Evolutionary conservation across 306 rosid genomes (phyloP).

Genomic region (Prunus persica): Prunus_persica_NCBIv2 NC_034010.1:27419001-27419500

Average conservation of each 20-base stretch:
- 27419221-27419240: constrained; percentile 3
- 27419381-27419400: neutral
- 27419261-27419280: constrained; percentile 4
- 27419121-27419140: constrained; percentile 13
- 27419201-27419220: neutral
- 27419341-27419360: neutral
- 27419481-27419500: constrained; percentile 75
- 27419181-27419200: constrained; percentile 24
- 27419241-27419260: neutral
- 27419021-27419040: constrained; percentile 85
- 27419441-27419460: constrained; percentile 38
- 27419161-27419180: constrained; percentile 35
- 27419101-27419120: constrained; percentile 38
- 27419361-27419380: neutral
- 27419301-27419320: neutral
- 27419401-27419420: constrained; percentile 49
- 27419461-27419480: constrained; percentile 24
- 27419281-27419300: neutral
- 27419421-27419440: constrained; percentile 55
- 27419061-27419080: constrained; percentile 50
- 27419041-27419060: constrained; percentile 65
- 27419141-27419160: constrained; percentile 38
- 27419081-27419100: constrained; percentile 45
- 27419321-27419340: neutral
- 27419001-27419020: constrained; percentile 68